A percentile compares a stretch with the other conserved stretches of the same genome.
Evolutionary conservation across 805 yeast genomes (phyloP).

Genomic region (Lipomyces oligophaga): DNA sequence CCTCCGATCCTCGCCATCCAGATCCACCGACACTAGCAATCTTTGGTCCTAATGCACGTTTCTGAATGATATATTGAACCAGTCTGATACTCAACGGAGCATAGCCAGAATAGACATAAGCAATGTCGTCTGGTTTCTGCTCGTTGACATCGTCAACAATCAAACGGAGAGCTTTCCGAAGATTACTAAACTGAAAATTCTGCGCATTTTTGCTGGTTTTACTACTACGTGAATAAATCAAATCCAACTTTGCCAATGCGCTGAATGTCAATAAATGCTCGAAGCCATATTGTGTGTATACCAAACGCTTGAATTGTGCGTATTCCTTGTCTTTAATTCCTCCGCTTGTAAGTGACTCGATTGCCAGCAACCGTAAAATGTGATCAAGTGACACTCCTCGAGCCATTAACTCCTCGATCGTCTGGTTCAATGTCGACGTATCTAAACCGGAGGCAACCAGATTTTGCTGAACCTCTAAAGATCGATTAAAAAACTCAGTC

Average conservation of each 20-base stretch:
- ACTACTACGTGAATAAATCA: slow-evolving; percentile 40
- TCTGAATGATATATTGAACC: slow-evolving; percentile 61
- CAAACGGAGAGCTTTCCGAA: slow-evolving; percentile 42
- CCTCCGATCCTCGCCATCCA: slow-evolving; percentile 44
- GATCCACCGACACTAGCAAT: slow-evolving; percentile 25
- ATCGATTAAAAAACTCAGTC: slow-evolving; percentile 41
- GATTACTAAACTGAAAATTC: slow-evolving; percentile 45
- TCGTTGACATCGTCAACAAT: slow-evolving; percentile 37
- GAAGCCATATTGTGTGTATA: slow-evolving; percentile 65
- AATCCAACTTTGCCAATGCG: slow-evolving; percentile 47
- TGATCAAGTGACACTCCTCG: slow-evolving; percentile 43
- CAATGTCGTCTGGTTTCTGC: slow-evolving; percentile 46
- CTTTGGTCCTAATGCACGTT: slow-evolving; percentile 36
- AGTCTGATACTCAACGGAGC: slow-evolving; percentile 72
- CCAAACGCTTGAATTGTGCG: slow-evolving; percentile 50
- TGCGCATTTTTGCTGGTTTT: slow-evolving; percentile 29
- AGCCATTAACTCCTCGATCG: slow-evolving; percentile 50
- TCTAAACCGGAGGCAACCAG: slow-evolving; percentile 54
- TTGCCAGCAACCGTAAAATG: slow-evolving; percentile 51
- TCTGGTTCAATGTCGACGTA: slow-evolving; percentile 38
- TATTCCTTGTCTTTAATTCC: slow-evolving; percentile 69
- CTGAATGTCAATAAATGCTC: slow-evolving; percentile 47
- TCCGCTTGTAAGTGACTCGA: slow-evolving; percentile 59
- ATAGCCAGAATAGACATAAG: slow-evolving; percentile 74
- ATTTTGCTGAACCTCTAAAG: slow-evolving; percentile 65